Evolutionary conservation across 163 green algal species (phyloP), one percentile per base, ranked within the genome.

Genomic region (Chloromonas sp.): DNA sequence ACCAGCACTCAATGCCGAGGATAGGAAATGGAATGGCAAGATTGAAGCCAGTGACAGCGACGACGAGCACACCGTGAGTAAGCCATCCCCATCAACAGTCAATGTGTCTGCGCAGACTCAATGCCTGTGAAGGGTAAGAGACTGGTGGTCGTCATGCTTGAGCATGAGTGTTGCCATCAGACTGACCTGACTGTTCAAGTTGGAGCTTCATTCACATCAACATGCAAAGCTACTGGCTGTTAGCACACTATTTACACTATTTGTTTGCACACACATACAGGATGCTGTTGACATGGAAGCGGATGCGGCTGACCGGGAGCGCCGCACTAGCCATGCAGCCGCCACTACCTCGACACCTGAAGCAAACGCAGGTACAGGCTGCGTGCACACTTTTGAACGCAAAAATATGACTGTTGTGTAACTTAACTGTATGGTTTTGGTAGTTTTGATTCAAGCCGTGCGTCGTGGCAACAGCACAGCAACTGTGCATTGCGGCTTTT

Each of bases 1-100:
- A 60, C 92, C 92, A 0, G 81, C 78, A 5, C 83, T 95, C 14
- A 92, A 87, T 1, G 84, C 86, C 0, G 91, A 91, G 15, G 92
- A 95, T 77, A 60, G 86, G n/a, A 74, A 84, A 0, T 92, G 89
- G 85, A 82, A 90, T 62, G 84, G 84, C n/a, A 84, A 77, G 81
- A 57, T 71, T 1, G 84, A 80, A 14, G 71, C 84, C 13, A 84
- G 86, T 0, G 74, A 80, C 70, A 0, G 74, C 3, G 78, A 81
- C 14, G 81, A 59, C 36, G 86, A 70, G 76, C 0, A 74, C 71
- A 15, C 5, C n/a, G 58, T 0, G 2, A 58, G 70, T 81, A n/a
- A 14, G 8, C 66, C 5, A 66, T n/a, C 61, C 2, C 81, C 11
- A 78, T 76, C 59, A 76, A 58, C 61, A 60, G 13, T 3, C 3